Percentiles rank a stretch among this genome's conserved stretches.
These are phyloP conservation scores for Dictyostelium firmibasis DNA, from an alignment of 78 protist species.

Conservation along the genomic window DNA sequence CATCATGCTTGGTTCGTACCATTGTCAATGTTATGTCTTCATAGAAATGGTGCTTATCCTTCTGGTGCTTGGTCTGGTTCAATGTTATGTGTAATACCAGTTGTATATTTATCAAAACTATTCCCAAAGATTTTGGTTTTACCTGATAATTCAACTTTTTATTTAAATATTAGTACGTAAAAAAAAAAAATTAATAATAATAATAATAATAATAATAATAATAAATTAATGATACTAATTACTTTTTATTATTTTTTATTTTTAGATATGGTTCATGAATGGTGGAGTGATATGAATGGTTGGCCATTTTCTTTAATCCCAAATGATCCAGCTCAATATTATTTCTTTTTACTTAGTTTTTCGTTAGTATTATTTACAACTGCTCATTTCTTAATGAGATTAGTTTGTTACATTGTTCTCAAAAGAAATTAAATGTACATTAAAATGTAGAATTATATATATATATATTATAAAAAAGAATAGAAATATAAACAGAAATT, in stretches of 20 bases:
- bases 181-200: neutral
- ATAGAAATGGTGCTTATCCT: conserved; percentile 64
- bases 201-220: neutral
- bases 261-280: conserved; percentile 47
- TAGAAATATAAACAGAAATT: no score
- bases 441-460: neutral
- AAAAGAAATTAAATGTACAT: neutral
- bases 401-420: neutral
- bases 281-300: conserved; percentile 70
- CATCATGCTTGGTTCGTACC: conserved; percentile 77
- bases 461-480: neutral
- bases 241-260: neutral
- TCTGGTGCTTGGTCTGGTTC: conserved; percentile 17
- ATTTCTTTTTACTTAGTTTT: conserved; percentile 15
- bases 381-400: conserved; percentile 25
- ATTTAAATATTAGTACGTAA: conserved; percentile 70
- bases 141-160: conserved; percentile 15
- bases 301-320: conserved; percentile 70
- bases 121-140: conserved; percentile 36
- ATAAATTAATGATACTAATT: neutral
- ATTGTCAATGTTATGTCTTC: conserved; percentile 13
- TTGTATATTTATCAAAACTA: neutral
- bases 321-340: neutral
- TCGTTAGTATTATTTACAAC: conserved; percentile 4
- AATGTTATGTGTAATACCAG: neutral